These are phyloP conservation scores for Ceratocystis cacaofunesta DNA, from an alignment of 2,329 filamentous ascomycete genomes.

Conservation along the genomic window DNA sequence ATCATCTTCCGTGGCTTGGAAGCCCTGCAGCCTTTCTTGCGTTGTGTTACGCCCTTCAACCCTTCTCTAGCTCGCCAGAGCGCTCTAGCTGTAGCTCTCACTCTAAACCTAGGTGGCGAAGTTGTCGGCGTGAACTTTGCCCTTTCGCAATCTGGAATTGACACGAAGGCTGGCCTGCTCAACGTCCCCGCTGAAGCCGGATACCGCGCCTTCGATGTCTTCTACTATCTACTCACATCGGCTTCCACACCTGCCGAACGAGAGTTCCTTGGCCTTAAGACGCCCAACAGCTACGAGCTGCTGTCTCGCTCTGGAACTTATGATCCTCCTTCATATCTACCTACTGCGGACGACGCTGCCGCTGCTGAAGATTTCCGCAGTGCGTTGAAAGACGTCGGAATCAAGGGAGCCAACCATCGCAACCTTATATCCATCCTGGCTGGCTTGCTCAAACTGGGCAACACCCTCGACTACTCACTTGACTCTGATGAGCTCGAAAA, in stretches of 20 bases:
- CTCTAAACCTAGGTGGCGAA: slow-evolving; percentile 65
- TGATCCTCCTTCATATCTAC: slow-evolving; percentile 70
- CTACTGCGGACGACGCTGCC: slow-evolving; percentile 81
- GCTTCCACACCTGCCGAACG: slow-evolving; percentile 77
- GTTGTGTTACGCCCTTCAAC: slow-evolving; percentile 77
- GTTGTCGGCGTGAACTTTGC: slow-evolving; percentile 61
- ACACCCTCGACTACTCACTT: slow-evolving; percentile 70
- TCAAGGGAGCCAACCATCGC: slow-evolving; percentile 71
- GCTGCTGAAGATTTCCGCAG: slow-evolving; percentile 84
- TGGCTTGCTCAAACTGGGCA: slow-evolving; percentile 78
- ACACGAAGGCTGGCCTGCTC: slow-evolving; percentile 66
- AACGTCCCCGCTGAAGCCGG: slow-evolving; percentile 66
- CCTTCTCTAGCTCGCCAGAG: slow-evolving; percentile 70
- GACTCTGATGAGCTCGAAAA: slow-evolving; percentile 75
- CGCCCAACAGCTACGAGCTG: slow-evolving; percentile 60
- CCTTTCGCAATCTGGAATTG: slow-evolving; percentile 74
- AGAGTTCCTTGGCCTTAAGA: slow-evolving; percentile 71
- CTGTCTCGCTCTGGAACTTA: slow-evolving; percentile 76
- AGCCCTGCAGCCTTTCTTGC: slow-evolving; percentile 71
- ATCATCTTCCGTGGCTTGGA: slow-evolving; percentile 65
- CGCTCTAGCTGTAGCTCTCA: slow-evolving; percentile 66
- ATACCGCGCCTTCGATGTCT: slow-evolving; percentile 89
- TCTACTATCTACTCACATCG: slow-evolving; percentile 91
- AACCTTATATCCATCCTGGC: slow-evolving; percentile 76
- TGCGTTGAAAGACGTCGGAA: slow-evolving; percentile 78